Base-by-base conservation (phyloP, 768 basidiomycete genomes). In the Boletus subcaerulescens region DNA sequence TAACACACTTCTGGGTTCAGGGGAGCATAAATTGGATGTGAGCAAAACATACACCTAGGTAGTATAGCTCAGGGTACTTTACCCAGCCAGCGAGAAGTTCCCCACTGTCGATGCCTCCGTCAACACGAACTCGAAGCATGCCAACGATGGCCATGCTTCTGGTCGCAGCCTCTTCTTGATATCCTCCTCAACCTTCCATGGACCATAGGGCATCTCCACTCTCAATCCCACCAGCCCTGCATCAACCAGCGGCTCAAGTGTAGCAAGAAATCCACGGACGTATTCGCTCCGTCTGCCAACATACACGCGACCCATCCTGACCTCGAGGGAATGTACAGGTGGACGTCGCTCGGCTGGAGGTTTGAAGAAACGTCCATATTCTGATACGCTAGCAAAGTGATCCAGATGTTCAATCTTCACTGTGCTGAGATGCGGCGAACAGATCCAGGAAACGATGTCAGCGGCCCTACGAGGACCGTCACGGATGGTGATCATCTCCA, bases 51-150 rank as follows among this genome's bases (percentile, higher is more conserved):
- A 32, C 49, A 44, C 20, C 31, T 20, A 9, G 17, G 32, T 14
- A 20, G 15, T 31, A 29, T 12, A 17, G 4, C 15, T 41, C 32
- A 40, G 17, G 31, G 17, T 33, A 20, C 22, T 22, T 22, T 22
- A 22, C 22, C 22, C 22, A 22, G 22, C 22, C 22, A 22, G 22
- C 22, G 22, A 22, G 22, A 22, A 22, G 22, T 22, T 22, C 22
- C n/a, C 22, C 22, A 22, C 22, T 20, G 11, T 38, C 33, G 44
- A 58, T 1, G 48, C 51, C 32, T 59, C 58, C 24, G 18, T 59
- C 58, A 58, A 50, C 40, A 46, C 33, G 32, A 60, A 58, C 32
- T 58, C 59, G n/a, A 53, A 60, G 39, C 35, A 35, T 13, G 36
- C 32, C 35, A 60, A 17, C 0, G 52, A 53, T 41, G 52, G 59